A percentile compares a stretch with the other conserved stretches of the same genome.
These are phyloP conservation scores for Cercis canadensis DNA, from an alignment of 306 rosid species.

Conservation along the genomic window DNA sequence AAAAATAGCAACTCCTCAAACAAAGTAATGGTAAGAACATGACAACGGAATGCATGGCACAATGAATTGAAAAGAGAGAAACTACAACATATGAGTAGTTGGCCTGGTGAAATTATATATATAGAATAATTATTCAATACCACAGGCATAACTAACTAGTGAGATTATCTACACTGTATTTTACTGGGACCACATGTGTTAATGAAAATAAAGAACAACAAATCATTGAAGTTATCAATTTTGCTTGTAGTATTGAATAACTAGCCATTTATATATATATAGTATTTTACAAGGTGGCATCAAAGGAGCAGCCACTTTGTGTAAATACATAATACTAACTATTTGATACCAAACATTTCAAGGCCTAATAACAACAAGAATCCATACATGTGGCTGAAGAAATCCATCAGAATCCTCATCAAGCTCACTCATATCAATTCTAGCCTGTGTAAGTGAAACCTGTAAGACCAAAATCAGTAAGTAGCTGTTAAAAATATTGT, in stretches of 20 bases:
- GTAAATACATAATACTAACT: not conserved
- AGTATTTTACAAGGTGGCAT: not conserved
- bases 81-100: not conserved
- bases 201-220: too few relatives aligned
- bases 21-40: not conserved
- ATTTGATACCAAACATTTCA: slow-evolving; percentile 32
- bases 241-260: too few relatives aligned
- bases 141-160: too few relatives aligned
- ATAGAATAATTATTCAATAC: too few relatives aligned
- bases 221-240: too few relatives aligned
- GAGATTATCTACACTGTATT: too few relatives aligned
- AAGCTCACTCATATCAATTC: slow-evolving; percentile 99
- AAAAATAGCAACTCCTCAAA: not conserved
- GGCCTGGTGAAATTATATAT: not conserved
- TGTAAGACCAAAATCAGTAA: slow-evolving; percentile 50
- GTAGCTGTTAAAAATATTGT: slow-evolving; percentile 21
- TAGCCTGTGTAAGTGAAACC: slow-evolving; percentile 99
- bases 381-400: slow-evolving; percentile 84
- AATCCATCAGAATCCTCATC: slow-evolving; percentile 99
- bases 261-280: too few relatives aligned
- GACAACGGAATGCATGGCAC: not conserved
- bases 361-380: slow-evolving; percentile 38
- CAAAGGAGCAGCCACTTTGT: slow-evolving; percentile 8
- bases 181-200: too few relatives aligned
- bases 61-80: too few relatives aligned